A percentile compares a stretch with the other conserved stretches of the same genome.
Evolutionary conservation across 2,329 filamentous ascomycete genomes (phyloP).

Genomic region (Chaetomiaceae sp.): DNA sequence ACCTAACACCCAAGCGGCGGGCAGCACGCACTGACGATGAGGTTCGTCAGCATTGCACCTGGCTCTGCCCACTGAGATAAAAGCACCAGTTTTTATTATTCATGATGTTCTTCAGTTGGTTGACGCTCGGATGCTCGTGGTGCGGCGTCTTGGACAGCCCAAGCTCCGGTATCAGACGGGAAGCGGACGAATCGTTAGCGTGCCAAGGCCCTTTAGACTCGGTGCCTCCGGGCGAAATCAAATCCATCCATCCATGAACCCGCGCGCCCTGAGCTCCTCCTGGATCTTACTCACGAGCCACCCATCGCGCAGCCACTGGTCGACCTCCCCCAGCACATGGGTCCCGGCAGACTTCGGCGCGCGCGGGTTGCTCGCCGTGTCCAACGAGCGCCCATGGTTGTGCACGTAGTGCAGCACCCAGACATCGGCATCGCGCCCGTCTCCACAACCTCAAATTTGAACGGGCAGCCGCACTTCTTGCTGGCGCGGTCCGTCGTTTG

Average conservation of each 20-base stretch:
- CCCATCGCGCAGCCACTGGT: conserved; percentile 29
- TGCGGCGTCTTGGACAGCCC: no score
- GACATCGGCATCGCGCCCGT: conserved; percentile 29
- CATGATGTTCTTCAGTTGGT: no score
- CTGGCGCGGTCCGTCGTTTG: conserved; percentile 31
- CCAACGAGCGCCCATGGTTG: conserved; percentile 32
- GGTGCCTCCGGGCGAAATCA: no score
- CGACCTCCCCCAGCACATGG: conserved; percentile 29
- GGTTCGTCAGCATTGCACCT: no score
- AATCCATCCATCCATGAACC: conserved; percentile 32
- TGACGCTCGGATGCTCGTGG: no score
- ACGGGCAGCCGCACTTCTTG: conserved; percentile 34
- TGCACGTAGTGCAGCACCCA: conserved; percentile 34
- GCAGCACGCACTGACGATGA: no score
- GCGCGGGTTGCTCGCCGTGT: conserved; percentile 31
- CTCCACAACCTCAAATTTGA: conserved; percentile 35
- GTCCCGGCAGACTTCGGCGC: conserved; percentile 30
- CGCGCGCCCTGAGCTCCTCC: conserved; percentile 30
- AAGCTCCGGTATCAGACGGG: no score
- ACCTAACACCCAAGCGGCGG: no score
- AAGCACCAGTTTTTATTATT: no score
- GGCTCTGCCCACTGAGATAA: no score
- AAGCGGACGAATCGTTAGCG: no score
- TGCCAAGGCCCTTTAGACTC: no score
- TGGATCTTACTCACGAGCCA: conserved; percentile 32